These are phyloP conservation scores for Nicotiana sylvestris DNA, from an alignment of 257 asterid species.

Conservation along the genomic window DNA sequence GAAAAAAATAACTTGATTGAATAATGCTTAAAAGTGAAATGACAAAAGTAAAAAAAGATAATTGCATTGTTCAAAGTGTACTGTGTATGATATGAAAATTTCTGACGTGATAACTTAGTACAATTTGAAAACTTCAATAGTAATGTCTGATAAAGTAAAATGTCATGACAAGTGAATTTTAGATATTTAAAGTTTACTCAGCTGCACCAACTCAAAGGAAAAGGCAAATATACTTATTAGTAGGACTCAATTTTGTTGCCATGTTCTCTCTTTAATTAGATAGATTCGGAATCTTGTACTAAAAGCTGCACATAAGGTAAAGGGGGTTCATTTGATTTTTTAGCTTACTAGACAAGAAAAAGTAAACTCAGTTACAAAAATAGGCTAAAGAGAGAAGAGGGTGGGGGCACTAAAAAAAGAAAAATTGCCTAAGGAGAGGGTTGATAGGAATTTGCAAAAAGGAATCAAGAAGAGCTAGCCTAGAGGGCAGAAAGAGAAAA, in stretches of 20 bases:
- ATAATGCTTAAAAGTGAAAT: background rate
- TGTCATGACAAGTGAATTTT: background rate
- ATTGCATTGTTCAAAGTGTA: background rate
- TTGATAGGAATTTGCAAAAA: background rate
- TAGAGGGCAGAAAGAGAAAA: background rate
- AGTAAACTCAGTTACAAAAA: background rate
- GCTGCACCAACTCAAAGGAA: background rate
- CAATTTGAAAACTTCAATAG: background rate
- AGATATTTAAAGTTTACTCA: background rate
- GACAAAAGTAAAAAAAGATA: background rate
- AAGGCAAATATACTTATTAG: no score
- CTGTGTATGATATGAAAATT: background rate
- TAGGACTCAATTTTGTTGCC: background rate
- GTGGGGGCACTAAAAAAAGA: no score
- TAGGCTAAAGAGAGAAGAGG: background rate
- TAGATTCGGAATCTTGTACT: background rate
- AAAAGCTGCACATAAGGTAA: background rate
- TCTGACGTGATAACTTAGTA: background rate
- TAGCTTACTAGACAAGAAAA: background rate
- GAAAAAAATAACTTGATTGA: background rate
- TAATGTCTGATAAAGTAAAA: background rate
- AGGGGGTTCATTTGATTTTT: background rate
- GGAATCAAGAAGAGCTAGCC: background rate
- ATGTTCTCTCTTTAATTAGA: background rate
- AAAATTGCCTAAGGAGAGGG: no score